Evolutionary conservation across 345 rosid genomes (phyloP), one percentile per base, ranked within the genome.

Genomic region (Citrus maxima): DNA sequence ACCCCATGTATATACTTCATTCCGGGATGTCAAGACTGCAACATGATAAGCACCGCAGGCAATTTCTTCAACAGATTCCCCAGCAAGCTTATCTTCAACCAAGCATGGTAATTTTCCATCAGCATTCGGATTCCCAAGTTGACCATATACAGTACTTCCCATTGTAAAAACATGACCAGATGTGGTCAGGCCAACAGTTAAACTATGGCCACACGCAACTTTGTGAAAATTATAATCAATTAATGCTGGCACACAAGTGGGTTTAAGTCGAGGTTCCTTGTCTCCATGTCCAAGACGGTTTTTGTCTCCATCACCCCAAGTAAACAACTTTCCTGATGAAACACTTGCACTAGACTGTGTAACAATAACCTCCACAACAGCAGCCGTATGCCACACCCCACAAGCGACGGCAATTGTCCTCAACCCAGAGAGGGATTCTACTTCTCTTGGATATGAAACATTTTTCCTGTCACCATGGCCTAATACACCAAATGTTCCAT

Each of bases 341-440:
- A 87, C 38, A 73, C 95, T 91, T 55, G 97, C 84, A 83, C 89
- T 91, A 69, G 94, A 91, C 81, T 87, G 95, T 46, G 95, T 88
- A 49, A 88, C 98, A 78, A 93, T 91, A 79, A 95, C 97, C 81
- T 95, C 98, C 72, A 95, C 98, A 46, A 92, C 86, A 59, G 99
- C 98, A 86, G 99, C 97, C 77, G 99, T 92, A 83, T 95, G 99
- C 99, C 99, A 95, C 62, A 93, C 99, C 49, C 99, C 99, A 82
- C 96, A 95, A 34, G 98, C 92, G 69, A 88, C 98, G 19, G 94
- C 89, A 77, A 90, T 88, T 38, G 95, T 93, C 81, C 91, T 87
- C 87, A 93, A 86, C 72, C 99, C 99, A 4, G 90, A 85, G 5
- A 95, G 89, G 80, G 98, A 95, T 64, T 92, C 91, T 38, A 95